Evolutionary conservation across 768 basidiomycete species (phyloP).

Genomic region (Lentinula edodes): DNA sequence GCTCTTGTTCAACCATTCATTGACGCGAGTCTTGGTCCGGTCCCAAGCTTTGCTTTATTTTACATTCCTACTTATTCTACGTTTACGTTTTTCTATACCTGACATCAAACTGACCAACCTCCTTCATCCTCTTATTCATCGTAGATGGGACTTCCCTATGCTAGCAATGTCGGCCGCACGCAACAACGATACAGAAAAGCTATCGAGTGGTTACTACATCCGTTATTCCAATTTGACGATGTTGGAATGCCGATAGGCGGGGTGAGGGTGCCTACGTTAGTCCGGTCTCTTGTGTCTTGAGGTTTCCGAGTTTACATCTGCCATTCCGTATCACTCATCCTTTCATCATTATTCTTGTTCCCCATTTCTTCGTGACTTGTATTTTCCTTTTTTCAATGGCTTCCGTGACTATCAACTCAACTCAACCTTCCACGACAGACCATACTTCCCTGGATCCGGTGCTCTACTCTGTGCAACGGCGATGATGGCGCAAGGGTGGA

Average conservation of each 20-base stretch:
- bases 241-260: constrained; percentile 57
- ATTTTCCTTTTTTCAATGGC: no score
- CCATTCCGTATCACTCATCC: not conserved
- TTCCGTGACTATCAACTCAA: no score
- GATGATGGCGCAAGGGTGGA: constrained; percentile 60
- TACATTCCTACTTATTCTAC: no score
- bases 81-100: no score
- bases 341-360: constrained; percentile 24
- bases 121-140: not conserved
- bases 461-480: constrained; percentile 45
- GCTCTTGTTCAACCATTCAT: no score
- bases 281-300: not conserved
- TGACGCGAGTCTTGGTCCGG: no score
- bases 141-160: constrained; percentile 60
- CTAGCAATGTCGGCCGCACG: constrained; percentile 59
- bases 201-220: constrained; percentile 51
- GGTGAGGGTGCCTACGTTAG: constrained; percentile 20
- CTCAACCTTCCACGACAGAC: constrained; percentile 18
- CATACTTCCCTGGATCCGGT: constrained; percentile 56
- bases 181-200: constrained; percentile 43
- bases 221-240: constrained; percentile 53
- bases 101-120: no score
- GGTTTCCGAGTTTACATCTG: not conserved
- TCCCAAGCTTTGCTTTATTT: no score
- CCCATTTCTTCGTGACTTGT: constrained; percentile 9